Percentiles rank a stretch among this genome's conserved stretches.
phyloP scores from a whole-genome alignment of 177 flowering plant species.

The Vitis hybrid region DNA sequence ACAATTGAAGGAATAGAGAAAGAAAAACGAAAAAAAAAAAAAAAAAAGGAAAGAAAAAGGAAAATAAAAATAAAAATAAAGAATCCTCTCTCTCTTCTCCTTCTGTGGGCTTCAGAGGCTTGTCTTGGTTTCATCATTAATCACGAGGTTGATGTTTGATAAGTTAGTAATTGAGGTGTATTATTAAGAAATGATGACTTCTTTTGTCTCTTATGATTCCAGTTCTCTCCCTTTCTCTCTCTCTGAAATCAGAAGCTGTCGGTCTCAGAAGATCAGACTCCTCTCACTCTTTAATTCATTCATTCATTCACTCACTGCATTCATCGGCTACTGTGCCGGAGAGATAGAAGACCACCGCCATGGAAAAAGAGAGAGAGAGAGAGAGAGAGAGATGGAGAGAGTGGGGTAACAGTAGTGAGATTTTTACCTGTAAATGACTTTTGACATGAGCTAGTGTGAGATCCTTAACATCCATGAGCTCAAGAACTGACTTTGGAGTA shows the following conservation, averaged over 20 bases:
- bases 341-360: slow-evolving; percentile 18
- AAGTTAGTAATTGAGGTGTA: slow-evolving; percentile 37
- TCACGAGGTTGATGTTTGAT: slow-evolving; percentile 67
- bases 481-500: slow-evolving; percentile 90
- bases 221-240: slow-evolving; percentile 19
- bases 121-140: slow-evolving; percentile 37
- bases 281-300: slow-evolving; percentile 26
- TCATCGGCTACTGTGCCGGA: slow-evolving; percentile 63
- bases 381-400: slow-evolving; percentile 4
- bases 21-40: slow-evolving; percentile 8
- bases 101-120: slow-evolving; percentile 5
- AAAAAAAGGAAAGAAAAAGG: neutral
- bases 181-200: slow-evolving; percentile 86
- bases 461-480: slow-evolving; percentile 96
- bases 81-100: slow-evolving; percentile 13
- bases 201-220: slow-evolving; percentile 35
- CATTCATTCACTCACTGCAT: slow-evolving; percentile 35
- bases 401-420: neutral
- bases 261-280: slow-evolving; percentile 28
- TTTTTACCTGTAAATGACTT: slow-evolving; percentile 83
- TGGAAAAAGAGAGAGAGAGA: neutral
- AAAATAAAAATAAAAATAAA: neutral
- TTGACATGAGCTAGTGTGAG: slow-evolving; percentile 92
- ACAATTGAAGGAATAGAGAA: slow-evolving; percentile 3
- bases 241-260: slow-evolving; percentile 27